Evolutionary conservation across 225 moss, liverwort and hornwort genomes (phyloP).

Genomic region (Neckera pumila): DNA sequence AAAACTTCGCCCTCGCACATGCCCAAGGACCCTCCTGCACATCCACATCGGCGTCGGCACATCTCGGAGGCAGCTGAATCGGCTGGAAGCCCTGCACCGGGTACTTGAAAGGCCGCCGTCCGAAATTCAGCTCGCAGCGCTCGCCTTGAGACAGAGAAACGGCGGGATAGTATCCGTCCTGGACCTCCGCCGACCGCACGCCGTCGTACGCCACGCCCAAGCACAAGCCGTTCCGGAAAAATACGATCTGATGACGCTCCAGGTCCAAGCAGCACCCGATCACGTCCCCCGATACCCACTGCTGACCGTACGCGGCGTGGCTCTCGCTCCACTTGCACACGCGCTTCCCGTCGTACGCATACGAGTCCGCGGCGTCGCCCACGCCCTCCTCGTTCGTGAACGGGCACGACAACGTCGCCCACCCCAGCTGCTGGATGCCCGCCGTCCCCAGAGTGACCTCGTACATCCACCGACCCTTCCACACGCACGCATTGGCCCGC

Average conservation of each 20-base stretch:
- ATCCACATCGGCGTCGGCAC: slow-evolving; percentile 11
- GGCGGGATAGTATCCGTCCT: slow-evolving; percentile 83
- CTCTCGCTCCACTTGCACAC: slow-evolving; percentile 72
- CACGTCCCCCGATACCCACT: slow-evolving; percentile 91
- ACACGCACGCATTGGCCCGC: slow-evolving; percentile 81
- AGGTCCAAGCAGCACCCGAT: slow-evolving; percentile 97
- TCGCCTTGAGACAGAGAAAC: slow-evolving; percentile 88
- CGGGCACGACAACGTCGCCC: slow-evolving; percentile 83
- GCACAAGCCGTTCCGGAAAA: slow-evolving; percentile 67
- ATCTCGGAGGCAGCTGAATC: slow-evolving; percentile 66
- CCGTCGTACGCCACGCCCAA: slow-evolving; percentile 84
- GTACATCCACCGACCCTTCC: slow-evolving; percentile 96
- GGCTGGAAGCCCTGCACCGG: slow-evolving; percentile 66
- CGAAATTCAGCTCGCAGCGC: slow-evolving; percentile 97
- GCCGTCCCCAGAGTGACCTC: slow-evolving; percentile 94
- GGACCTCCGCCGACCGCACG: slow-evolving; percentile 39
- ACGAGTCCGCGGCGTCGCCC: slow-evolving; percentile 87
- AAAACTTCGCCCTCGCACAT: slow-evolving; percentile 49
- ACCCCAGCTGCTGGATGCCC: slow-evolving; percentile 96
- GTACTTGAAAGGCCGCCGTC: slow-evolving; percentile 83
- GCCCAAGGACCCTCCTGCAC: slow-evolving; percentile 13
- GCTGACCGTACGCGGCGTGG: slow-evolving; percentile 60
- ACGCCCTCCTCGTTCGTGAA: slow-evolving; percentile 89
- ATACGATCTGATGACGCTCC: slow-evolving; percentile 50
- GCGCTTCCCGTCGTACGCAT: slow-evolving; percentile 90